Evolutionary conservation across 2,329 filamentous ascomycete species (phyloP).

Genomic region (Epichloe baconii): DNA sequence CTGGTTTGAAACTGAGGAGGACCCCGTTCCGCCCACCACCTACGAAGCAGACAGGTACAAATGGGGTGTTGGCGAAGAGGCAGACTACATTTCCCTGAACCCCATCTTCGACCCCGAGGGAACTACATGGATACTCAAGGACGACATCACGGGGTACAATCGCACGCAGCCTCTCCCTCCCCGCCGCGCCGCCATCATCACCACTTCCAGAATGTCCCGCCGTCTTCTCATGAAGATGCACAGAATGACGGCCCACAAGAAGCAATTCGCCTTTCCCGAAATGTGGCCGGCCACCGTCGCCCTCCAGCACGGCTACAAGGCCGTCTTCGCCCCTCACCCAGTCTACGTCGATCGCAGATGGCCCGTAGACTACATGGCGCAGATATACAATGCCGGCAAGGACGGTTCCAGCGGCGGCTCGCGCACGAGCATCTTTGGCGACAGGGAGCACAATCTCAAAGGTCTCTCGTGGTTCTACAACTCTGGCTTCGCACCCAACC

Average conservation of each 20-base stretch:
- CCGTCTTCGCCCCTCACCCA: slow-evolving; percentile 80
- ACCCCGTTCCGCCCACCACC: slow-evolving; percentile 54
- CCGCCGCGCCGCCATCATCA: slow-evolving; percentile 81
- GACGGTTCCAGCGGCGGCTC: slow-evolving; percentile 65
- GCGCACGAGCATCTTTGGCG: slow-evolving; percentile 61
- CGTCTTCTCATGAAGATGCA: slow-evolving; percentile 80
- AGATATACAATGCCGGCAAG: slow-evolving; percentile 65
- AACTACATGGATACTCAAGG: slow-evolving; percentile 69
- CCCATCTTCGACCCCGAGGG: slow-evolving; percentile 83
- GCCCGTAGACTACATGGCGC: slow-evolving; percentile 66
- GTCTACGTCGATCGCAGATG: slow-evolving; percentile 79
- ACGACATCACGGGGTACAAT: slow-evolving; percentile 80
- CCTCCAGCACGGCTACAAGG: slow-evolving; percentile 85
- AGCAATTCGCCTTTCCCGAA: slow-evolving; percentile 85
- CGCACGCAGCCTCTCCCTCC: slow-evolving; percentile 40
- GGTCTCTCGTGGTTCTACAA: slow-evolving; percentile 91
- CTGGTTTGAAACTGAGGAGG: slow-evolving; percentile 59
- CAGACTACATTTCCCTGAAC: slow-evolving; percentile 83
- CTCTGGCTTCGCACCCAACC: slow-evolving; percentile 62
- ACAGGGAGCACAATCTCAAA: slow-evolving; percentile 77
- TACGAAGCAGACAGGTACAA: slow-evolving; percentile 69
- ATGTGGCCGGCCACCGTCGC: slow-evolving; percentile 90
- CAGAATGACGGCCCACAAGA: slow-evolving; percentile 69
- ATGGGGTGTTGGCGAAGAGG: slow-evolving; percentile 85
- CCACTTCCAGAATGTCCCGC: slow-evolving; percentile 70